phyloP scores from a whole-genome alignment of 2,329 filamentous ascomycete genomes.

The Byssochlamys sp. region DNA sequence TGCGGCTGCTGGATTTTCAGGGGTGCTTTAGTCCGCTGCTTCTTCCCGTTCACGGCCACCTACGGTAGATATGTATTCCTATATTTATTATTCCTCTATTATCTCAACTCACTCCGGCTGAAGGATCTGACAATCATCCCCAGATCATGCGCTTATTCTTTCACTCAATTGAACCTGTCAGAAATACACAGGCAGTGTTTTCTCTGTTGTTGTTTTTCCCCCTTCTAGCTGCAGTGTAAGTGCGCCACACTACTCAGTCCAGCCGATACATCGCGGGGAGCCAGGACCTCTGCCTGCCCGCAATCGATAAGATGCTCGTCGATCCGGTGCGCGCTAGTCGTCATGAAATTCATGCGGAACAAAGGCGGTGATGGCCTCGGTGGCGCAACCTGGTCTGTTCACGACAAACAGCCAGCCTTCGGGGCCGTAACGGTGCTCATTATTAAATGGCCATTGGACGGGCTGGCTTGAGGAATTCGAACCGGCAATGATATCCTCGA shows the following conservation, averaged over 20 bases:
- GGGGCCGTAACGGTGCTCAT: neutral
- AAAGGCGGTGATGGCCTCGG: neutral
- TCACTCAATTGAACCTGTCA: no score
- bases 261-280: neutral
- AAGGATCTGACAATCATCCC: no score
- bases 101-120: no score
- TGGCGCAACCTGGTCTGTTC: neutral
- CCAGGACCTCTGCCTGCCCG: neutral
- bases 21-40: neutral
- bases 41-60: no score
- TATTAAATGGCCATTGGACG: neutral
- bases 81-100: no score
- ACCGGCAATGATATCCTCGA: neutral
- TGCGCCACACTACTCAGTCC: neutral
- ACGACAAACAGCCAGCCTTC: neutral
- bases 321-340: neutral
- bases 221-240: neutral
- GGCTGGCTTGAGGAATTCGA: neutral
- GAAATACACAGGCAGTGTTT: no score
- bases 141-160: no score
- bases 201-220: no score
- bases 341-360: neutral
- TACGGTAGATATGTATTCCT: no score
- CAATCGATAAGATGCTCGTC: neutral
- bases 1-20: neutral